These are phyloP conservation scores for Sporisorium iseilematis-ciliati DNA, from an alignment of 1,284 basidiomycete genomes.

Conservation along the genomic window DNA sequence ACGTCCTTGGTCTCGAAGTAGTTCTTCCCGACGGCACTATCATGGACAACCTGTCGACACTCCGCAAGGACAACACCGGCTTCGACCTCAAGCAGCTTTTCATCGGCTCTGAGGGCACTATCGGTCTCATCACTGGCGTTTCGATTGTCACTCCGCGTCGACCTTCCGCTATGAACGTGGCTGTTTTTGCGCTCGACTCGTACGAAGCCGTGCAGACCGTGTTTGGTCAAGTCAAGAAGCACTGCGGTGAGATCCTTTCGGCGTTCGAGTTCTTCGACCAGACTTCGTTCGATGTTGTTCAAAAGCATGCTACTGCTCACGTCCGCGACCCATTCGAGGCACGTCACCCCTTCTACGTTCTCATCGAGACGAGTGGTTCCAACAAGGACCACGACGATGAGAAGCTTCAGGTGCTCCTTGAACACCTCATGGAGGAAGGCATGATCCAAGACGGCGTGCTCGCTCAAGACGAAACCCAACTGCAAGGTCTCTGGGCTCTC, in stretches of 20 bases:
- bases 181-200: conserved; percentile 74
- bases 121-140: conserved; percentile 94
- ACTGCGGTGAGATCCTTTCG: conserved; percentile 93
- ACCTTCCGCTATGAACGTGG: conserved; percentile 74
- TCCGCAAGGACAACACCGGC: conserved; percentile 99
- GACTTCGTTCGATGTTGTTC: conserved; percentile 84
- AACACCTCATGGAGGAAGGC: conserved; percentile 81
- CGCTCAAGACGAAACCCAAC: conserved; percentile 91
- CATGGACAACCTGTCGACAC: conserved; percentile 68
- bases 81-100: conserved; percentile 99
- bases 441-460: conserved; percentile 91
- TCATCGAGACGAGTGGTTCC: conserved; percentile 93
- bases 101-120: conserved; percentile 95
- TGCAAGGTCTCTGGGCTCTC: conserved; percentile 88
- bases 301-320: conserved; percentile 74
- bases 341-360: conserved; percentile 76
- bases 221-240: conserved; percentile 75
- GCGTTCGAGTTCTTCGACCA: conserved; percentile 98
- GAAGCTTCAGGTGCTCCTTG: conserved; percentile 89
- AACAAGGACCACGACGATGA: conserved; percentile 94
- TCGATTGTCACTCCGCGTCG: conserved; percentile 94
- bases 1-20: conserved; percentile 95
- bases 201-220: conserved; percentile 74
- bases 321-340: conserved; percentile 65
- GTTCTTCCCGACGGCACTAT: conserved; percentile 96